These are phyloP conservation scores for Stemphylium vesicarium DNA, from an alignment of 2,329 filamentous ascomycete species.

Conservation along the genomic window DNA sequence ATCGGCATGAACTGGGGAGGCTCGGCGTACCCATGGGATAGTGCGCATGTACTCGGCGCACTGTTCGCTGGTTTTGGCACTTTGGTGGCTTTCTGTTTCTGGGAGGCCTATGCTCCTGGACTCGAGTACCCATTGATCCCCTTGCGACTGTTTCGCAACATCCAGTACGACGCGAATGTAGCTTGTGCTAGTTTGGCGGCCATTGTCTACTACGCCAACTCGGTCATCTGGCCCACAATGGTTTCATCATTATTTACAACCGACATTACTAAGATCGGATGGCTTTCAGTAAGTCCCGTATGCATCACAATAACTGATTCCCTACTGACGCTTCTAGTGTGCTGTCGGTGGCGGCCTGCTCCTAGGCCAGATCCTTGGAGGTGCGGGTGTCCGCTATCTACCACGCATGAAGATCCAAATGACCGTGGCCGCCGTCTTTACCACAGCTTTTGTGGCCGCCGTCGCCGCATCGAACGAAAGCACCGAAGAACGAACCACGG, in stretches of 20 bases:
- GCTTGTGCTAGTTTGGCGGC: slow-evolving; percentile 42
- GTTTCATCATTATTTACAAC: slow-evolving; percentile 37
- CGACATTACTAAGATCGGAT: slow-evolving; percentile 35
- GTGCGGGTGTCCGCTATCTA: slow-evolving; percentile 36
- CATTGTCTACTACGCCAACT: slow-evolving; percentile 45
- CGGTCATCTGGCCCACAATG: slow-evolving; percentile 43
- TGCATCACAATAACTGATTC: neutral
- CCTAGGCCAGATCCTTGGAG: slow-evolving; percentile 40
- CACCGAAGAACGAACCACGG: slow-evolving; percentile 28
- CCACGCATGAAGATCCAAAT: slow-evolving; percentile 43
- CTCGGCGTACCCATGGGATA: slow-evolving; percentile 45
- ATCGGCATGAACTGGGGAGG: slow-evolving; percentile 56
- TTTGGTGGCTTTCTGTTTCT: slow-evolving; percentile 41
- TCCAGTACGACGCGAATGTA: slow-evolving; percentile 41
- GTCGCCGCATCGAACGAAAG: slow-evolving; percentile 26
- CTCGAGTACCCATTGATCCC: slow-evolving; percentile 48
- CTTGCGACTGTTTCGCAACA: slow-evolving; percentile 46
- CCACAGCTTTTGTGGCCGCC: slow-evolving; percentile 36
- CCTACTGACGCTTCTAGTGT: slow-evolving; percentile 24
- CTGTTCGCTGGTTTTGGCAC: slow-evolving; percentile 42
- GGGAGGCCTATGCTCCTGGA: slow-evolving; percentile 33
- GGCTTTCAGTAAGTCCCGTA: slow-evolving; percentile 34
- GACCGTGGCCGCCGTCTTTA: slow-evolving; percentile 32
- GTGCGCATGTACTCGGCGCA: slow-evolving; percentile 44
- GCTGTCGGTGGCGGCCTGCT: slow-evolving; percentile 43